Evolutionary conservation across 331 rosid genomes (phyloP).

Genomic region (Arachis monticola): DNA sequence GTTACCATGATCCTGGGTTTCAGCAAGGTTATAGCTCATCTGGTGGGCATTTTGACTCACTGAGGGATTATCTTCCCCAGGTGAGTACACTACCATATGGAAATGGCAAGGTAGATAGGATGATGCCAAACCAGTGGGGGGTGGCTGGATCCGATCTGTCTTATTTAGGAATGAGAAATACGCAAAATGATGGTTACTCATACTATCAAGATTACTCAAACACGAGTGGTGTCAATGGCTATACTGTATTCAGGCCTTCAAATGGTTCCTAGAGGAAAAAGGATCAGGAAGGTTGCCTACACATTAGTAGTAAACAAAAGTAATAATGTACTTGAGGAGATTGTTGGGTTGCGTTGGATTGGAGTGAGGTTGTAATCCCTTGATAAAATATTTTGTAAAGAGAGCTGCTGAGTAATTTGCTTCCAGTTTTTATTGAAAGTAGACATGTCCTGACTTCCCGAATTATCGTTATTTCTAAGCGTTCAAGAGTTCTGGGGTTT

Average conservation of each 20-base stretch:
- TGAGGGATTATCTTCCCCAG: conserved; percentile 65
- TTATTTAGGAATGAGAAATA: conserved; percentile 62
- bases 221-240: conserved; percentile 74
- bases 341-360: conserved; percentile 67
- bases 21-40: conserved; percentile 60
- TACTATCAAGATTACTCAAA: conserved; percentile 79
- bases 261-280: conserved; percentile 68
- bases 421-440: conserved; percentile 56
- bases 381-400: conserved; percentile 88
- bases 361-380: conserved; percentile 78
- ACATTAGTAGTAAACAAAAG: conserved; percentile 54
- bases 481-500: neutral
- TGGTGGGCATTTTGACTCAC: conserved; percentile 57
- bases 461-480: conserved; percentile 24
- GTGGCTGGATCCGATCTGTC: conserved; percentile 68
- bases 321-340: conserved; percentile 73
- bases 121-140: conserved; percentile 79
- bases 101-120: conserved; percentile 79
- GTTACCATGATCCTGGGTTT: conserved; percentile 78
- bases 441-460: conserved; percentile 38
- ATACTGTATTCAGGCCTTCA: conserved; percentile 83
- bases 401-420: conserved; percentile 64
- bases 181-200: conserved; percentile 64
- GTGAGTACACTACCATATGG: conserved; percentile 54
- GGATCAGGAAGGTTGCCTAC: conserved; percentile 43